Evolutionary conservation across 2,329 filamentous ascomycete species (phyloP).

Genomic region (Sphaerostilbella broomeana): DNA sequence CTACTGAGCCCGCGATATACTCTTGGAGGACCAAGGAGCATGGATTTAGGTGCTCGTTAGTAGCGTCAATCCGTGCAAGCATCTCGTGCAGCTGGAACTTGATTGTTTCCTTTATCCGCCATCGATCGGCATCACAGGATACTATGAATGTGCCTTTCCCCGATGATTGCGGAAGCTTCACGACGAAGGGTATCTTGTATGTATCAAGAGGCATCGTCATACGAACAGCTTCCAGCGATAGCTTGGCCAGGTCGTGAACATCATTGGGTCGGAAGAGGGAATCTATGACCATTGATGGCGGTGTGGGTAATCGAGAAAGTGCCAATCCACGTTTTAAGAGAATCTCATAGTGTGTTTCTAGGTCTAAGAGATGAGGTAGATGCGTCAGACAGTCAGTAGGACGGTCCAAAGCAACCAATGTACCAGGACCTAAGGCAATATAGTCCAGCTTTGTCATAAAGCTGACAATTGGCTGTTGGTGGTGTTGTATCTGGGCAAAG

Average conservation of each 20-base stretch:
- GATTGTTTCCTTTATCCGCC: neutral
- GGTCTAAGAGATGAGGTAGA: slow-evolving; percentile 5
- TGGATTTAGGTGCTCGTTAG: slow-evolving; percentile 5
- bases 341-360: slow-evolving; percentile 6
- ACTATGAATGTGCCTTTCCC: slow-evolving; percentile 1
- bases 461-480: slow-evolving; percentile 1
- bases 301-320: neutral
- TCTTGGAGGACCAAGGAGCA: slow-evolving; percentile 8
- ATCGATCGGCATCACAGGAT: neutral
- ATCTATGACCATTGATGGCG: slow-evolving; percentile 2
- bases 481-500: neutral
- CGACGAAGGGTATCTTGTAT: slow-evolving; percentile 1
- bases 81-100: neutral
- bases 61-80: neutral
- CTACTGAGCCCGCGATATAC: slow-evolving; percentile 1
- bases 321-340: slow-evolving; percentile 8
- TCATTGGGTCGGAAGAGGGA: neutral
- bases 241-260: neutral
- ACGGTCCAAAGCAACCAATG: neutral
- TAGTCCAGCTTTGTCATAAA: neutral
- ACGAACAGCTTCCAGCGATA: neutral
- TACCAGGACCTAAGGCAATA: neutral
- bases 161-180: slow-evolving; percentile 5
- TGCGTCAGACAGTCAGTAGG: slow-evolving; percentile 4
- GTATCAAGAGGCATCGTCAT: neutral